A percentile compares a stretch with the other conserved stretches of the same genome.
Evolutionary conservation across 768 basidiomycete genomes (phyloP).

Genomic region (Aureoboletus auriporus): DNA sequence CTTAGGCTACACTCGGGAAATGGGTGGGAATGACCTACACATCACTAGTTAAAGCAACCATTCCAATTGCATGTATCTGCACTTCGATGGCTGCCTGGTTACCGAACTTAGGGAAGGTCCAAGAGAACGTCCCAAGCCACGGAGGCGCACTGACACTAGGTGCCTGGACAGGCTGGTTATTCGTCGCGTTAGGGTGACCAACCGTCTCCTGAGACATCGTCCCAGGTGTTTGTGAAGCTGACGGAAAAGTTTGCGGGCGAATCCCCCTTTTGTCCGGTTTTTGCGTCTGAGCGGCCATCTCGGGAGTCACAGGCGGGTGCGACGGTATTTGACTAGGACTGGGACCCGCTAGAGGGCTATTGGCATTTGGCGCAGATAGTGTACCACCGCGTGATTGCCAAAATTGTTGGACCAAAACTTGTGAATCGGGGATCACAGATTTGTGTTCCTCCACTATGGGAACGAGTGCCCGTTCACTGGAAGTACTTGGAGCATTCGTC

Average conservation of each 20-base stretch:
- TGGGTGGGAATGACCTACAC: constrained; percentile 31
- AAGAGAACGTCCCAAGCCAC: constrained; percentile 51
- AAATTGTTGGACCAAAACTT: constrained; percentile 21
- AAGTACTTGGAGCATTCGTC: constrained; percentile 1
- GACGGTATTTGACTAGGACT: constrained; percentile 11
- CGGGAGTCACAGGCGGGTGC: constrained; percentile 4
- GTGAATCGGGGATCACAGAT: constrained; percentile 16
- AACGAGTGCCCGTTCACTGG: constrained; percentile 5
- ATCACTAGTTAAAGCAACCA: constrained; percentile 15
- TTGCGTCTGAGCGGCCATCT: constrained; percentile 41
- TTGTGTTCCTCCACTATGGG: constrained; percentile 20
- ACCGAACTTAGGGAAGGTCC: constrained; percentile 32
- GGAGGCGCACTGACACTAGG: not conserved
- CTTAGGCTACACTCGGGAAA: constrained; percentile 1
- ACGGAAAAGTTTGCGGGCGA: constrained; percentile 18
- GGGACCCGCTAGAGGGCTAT: constrained; percentile 15
- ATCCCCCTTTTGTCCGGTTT: constrained; percentile 46
- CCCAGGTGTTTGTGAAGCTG: constrained; percentile 17
- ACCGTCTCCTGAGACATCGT: constrained; percentile 9
- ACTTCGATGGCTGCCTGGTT: constrained; percentile 37
- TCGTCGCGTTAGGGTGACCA: constrained; percentile 1
- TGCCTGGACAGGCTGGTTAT: not conserved
- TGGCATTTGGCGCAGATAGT: not conserved
- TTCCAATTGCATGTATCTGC: constrained; percentile 34
- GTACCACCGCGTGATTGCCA: constrained; percentile 27